Base-by-base conservation (phyloP, 352 stramenopile genomes). In the Ophiocytium majus region DNA sequence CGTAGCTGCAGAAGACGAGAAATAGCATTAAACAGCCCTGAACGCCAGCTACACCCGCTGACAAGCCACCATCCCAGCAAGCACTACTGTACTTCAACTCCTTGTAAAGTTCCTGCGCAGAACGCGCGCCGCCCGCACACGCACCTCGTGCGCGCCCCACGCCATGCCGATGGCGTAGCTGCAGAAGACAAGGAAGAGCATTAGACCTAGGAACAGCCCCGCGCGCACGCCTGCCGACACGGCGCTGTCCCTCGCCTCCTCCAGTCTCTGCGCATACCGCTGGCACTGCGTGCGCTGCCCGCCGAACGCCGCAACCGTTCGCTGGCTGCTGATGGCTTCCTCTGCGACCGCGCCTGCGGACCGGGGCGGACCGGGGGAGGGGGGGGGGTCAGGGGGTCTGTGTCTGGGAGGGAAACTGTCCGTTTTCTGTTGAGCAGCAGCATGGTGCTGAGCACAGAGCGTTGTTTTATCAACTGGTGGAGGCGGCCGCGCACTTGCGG, bases 81-180 rank as follows among this genome's bases (percentile, higher is more conserved):
- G n/a, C n/a, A n/a, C n/a, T n/a, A n/a, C n/a, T n/a, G n/a, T n/a
- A 32, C 86, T 82, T 0, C 1, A 89, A 0, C 82, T 64, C n/a
- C 32, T 82, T n/a, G 37, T 64, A 28, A 34, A 32, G 0, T 78
- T 36, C 34, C 71, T 35, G 19, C 31, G 14, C 80, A 84, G 23
- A 28, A 1, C 0, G 23, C 81, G 23, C 14, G 23, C 23, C 31
- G 23, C 75, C 37, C 10, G 28, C 23, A 19, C 35, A 28, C 28
- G 31, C 17, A 89, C 36, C 32, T 91, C 80, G 35, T 86, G 37
- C 28, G 92, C 91, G 5, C 93, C 92, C 74, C 94, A 95, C 89
- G 91, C 95, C 90, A 95, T 93, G 5, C 93, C 93, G 0, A 90
- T 84, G 17, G 91, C 92, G 84, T 95, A 95, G 23, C 92, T 93